Base-by-base conservation (phyloP, 805 yeast genomes). In the Metschnikowia gelsemii region DNA sequence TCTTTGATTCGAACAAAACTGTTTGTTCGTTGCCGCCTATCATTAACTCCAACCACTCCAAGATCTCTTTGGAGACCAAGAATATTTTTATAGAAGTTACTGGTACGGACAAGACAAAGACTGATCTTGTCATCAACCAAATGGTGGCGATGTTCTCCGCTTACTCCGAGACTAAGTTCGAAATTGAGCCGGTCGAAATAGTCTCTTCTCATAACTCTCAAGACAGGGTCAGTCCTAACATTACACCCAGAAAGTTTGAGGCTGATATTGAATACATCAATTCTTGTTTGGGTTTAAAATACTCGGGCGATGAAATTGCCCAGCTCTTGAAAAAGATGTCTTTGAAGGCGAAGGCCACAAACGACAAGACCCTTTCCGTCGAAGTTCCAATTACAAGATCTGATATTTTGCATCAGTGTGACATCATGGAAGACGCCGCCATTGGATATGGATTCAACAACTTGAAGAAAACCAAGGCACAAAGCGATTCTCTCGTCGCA, bases 341-440 rank as follows among this genome's bases (percentile, higher is more conserved):
- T 12, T 75, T 93, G 51, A 63, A 62, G 40, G 93, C 95, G 18
- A 58, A 62, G 14, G 78, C 80, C 23, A 54, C 61, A 1, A 73
- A 78, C 50, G 55, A 66, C 6, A 72, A 80, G 49, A 59, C 78
- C 28, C 59, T 87, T 37, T 79, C 80, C 38, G 90, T 89, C 42
- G 61, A 67, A 27, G 79, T 93, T 45, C 99, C 99, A 49, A 83
- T 87, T 57, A 93, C 99, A 27, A 85, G 99, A 73, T 82, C 98
- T 8, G 99, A 93, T 66, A 78, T 93, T 48, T 75, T 93, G 58
- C 99, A 93, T 66, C 95, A 88, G 63, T 91, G 98, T 75, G 99
- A 93, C 68, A 83, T 93, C 52, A 87, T 93, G 95, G 99, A 93
- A 68, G 99, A 93, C 65, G 96, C 91, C 35, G 99, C 96, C 35